These are phyloP conservation scores for Aurifilum marmelostoma DNA, from an alignment of 2,329 filamentous ascomycete genomes.

Conservation along the genomic window DNA sequence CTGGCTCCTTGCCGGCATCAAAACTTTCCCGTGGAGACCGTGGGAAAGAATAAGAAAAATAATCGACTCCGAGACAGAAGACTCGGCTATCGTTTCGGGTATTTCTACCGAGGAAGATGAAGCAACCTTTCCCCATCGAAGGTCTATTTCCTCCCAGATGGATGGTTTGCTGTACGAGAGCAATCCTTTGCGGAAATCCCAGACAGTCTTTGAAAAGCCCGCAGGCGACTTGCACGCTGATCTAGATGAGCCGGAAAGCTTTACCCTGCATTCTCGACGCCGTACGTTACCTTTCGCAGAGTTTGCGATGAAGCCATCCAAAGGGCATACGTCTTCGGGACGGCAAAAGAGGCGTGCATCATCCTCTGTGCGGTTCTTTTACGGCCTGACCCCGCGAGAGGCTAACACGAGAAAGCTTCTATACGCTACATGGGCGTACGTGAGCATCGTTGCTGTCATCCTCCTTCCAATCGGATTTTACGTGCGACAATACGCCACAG, in stretches of 20 bases:
- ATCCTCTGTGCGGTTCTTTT: slow-evolving; percentile 70
- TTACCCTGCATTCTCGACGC: slow-evolving; percentile 38
- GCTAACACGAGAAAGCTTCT: slow-evolving; percentile 78
- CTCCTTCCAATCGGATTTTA: slow-evolving; percentile 72
- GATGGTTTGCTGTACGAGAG: slow-evolving; percentile 5
- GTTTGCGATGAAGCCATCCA: slow-evolving; percentile 42
- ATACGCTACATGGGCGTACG: slow-evolving; percentile 81
- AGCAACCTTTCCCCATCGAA: slow-evolving; percentile 5
- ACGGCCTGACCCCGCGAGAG: slow-evolving; percentile 79
- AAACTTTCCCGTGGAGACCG: slow-evolving; percentile 36
- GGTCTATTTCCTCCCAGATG: slow-evolving; percentile 9
- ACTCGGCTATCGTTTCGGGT: slow-evolving; percentile 39
- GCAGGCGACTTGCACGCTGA: slow-evolving; percentile 1
- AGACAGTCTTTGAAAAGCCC: slow-evolving; percentile 6
- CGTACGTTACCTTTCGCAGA: slow-evolving; percentile 57
- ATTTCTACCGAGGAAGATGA: slow-evolving; percentile 36
- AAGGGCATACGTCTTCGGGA: slow-evolving; percentile 63
- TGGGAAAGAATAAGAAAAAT: slow-evolving; percentile 37
- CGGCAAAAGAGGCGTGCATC: slow-evolving; percentile 69
- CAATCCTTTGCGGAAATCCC: slow-evolving; percentile 12
- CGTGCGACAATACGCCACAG: slow-evolving; percentile 68
- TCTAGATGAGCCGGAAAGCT: neutral
- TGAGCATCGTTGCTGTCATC: slow-evolving; percentile 66
- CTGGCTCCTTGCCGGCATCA: slow-evolving; percentile 30
- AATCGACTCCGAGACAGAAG: slow-evolving; percentile 38